These are phyloP conservation scores for Basipetospora chlamydospora DNA, from an alignment of 2,329 filamentous ascomycete genomes.

Conservation along the genomic window DNA sequence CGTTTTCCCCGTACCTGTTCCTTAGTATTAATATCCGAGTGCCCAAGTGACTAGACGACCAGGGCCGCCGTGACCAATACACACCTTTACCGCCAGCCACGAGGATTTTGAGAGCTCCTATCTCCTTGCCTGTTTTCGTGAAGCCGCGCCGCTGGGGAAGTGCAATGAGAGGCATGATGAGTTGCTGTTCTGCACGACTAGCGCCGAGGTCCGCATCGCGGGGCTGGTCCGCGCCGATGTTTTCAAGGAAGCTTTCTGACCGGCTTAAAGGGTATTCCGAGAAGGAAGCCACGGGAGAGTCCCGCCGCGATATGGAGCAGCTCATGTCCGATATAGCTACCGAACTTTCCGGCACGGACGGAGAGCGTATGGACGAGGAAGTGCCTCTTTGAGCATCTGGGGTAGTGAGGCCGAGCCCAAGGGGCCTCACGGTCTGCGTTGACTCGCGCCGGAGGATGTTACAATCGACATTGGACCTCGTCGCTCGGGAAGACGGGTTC, in stretches of 20 bases:
- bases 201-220: conserved; percentile 7
- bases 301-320: conserved; percentile 34
- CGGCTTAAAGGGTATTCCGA: conserved; percentile 19
- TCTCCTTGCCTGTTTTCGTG: conserved; percentile 66
- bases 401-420: conserved; percentile 6
- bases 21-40: too few relatives aligned
- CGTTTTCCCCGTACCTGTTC: conserved; percentile 67
- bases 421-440: conserved; percentile 14
- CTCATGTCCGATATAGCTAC: conserved; percentile 19
- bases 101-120: conserved; percentile 82
- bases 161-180: conserved; percentile 94
- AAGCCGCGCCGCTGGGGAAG: conserved; percentile 85
- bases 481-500: conserved; percentile 5
- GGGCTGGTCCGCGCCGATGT: conserved; percentile 9
- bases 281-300: conserved; percentile 34
- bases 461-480: not conserved
- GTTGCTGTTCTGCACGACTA: conserved; percentile 43
- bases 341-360: conserved; percentile 1
- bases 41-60: too few relatives aligned
- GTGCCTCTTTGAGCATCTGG: conserved; percentile 7
- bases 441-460: conserved; percentile 6
- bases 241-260: conserved; percentile 16
- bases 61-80: not conserved
- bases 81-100: conserved; percentile 49
- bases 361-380: not conserved